Evolutionary conservation across 257 asterid genomes (phyloP), one percentile per base, ranked within the genome.

Genomic region (Lithospermum erythrorhizon): DNA sequence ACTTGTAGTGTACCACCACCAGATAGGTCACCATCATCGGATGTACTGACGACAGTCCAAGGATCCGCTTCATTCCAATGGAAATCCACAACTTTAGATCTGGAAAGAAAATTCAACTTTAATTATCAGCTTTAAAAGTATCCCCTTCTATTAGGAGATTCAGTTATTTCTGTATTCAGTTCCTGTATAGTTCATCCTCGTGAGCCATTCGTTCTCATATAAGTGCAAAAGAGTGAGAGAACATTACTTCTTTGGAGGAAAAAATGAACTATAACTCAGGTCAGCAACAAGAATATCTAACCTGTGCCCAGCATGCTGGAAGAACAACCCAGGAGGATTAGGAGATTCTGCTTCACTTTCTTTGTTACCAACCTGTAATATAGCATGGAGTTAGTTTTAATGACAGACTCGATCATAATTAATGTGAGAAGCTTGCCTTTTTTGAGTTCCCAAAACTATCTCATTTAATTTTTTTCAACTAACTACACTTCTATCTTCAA

Each of bases 291-390:
- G 60, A 73, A 74, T 24, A 69, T 65, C 74, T 63, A 57, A 88
- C 99, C 99, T 89, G 90, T 93, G 99, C 60, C 99, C 99, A 74
- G 96, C 94, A 72, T 93, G 99, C 73, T 87, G 96, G 70, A 93
- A 93, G 73, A 93, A 93, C 83, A 93, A 80, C 65, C 99, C 99
- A 48, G 86, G 82, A 54, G 94, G 86, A 68, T 79, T 55, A 75
- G 76, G 74, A 72, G 88, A 65, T 66, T 78, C 76, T 8, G 82
- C 57, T 69, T 78, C 87, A 25, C 72, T 61, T 51, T 84, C 95
- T 72, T 77, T 81, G 76, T 76, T 81, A 67, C 86, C 94, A 71
- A 86, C 78, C 96, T 93, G 80, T 67, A 73, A 55, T 68, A 68
- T 41, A 30, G 21, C 25, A 54, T 48, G 21, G 27, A 21, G 47